Conservation (phyloP, 148 eudicot species). For the Fagopyrum homotropicum region DNA sequence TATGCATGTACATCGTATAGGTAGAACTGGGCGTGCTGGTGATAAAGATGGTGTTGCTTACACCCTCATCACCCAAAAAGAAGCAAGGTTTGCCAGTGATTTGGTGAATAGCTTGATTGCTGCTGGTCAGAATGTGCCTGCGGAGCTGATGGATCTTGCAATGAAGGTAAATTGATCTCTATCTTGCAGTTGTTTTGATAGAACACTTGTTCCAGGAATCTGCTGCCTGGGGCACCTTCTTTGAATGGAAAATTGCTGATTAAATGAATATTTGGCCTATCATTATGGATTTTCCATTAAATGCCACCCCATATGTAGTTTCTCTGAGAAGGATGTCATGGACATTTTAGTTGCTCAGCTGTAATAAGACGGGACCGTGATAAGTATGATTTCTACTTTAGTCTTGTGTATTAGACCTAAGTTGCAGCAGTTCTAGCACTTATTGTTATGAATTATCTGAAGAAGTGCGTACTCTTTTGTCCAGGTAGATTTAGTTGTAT, state of each 20-base stretch:
- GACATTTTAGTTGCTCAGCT: neutral
- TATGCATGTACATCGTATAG: constrained; percentile 99
- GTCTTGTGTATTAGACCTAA: too few relatives aligned
- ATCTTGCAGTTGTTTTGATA: constrained; percentile 6
- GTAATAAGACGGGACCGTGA: neutral
- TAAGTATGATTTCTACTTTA: neutral
- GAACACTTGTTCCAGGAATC: neutral
- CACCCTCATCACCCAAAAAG: constrained; percentile 89
- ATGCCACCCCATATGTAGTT: neutral
- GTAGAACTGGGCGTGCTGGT: constrained; percentile 99
- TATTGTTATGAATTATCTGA: neutral
- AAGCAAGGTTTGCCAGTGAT: constrained; percentile 96
- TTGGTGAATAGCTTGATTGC: constrained; percentile 88
- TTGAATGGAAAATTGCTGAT: neutral
- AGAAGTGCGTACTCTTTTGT: neutral
- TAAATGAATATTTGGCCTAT: neutral
- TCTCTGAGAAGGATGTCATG: neutral
- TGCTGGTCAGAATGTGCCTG: constrained; percentile 90
- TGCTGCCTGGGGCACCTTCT: neutral
- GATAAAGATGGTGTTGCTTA: constrained; percentile 96
- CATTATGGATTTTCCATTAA: neutral
- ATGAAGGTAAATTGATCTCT: constrained; percentile 66
- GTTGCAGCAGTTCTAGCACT: too few relatives aligned
- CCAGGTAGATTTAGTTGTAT: neutral
- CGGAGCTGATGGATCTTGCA: constrained; percentile 90